Conservation (phyloP, 306 rosid species). For the Prosopis cineraria region DNA sequence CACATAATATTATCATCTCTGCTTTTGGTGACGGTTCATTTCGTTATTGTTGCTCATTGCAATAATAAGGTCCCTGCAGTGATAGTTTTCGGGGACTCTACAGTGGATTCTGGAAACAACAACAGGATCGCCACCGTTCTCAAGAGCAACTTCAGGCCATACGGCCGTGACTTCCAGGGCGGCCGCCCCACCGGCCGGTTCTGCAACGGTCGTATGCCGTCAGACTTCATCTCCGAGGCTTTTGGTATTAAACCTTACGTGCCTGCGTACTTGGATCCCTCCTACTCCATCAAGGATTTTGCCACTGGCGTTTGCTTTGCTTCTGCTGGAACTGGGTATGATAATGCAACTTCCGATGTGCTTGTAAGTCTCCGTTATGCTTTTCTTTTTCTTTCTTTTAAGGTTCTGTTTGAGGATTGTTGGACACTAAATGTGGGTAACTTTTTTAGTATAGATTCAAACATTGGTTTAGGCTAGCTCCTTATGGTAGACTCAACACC, state of each 20-base stretch:
- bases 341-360: slow-evolving; percentile 68
- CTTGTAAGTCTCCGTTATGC: slow-evolving; percentile 48
- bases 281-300: slow-evolving; percentile 63
- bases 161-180: slow-evolving; percentile 79
- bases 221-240: slow-evolving; percentile 75
- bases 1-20: not conserved
- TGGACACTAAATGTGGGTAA: no score
- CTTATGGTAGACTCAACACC: no score
- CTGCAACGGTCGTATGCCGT: slow-evolving; percentile 71
- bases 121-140: slow-evolving; percentile 65
- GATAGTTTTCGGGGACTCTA: slow-evolving; percentile 77
- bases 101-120: slow-evolving; percentile 91
- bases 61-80: slow-evolving; percentile 35
- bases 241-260: slow-evolving; percentile 54
- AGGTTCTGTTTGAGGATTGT: no score
- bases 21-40: not conserved
- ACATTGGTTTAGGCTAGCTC: no score
- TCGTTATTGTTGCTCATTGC: not conserved
- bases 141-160: slow-evolving; percentile 79
- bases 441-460: no score
- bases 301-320: slow-evolving; percentile 87
- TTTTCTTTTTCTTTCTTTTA: no score
- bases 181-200: slow-evolving; percentile 82
- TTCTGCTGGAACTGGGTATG: slow-evolving; percentile 73
- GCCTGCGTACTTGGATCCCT: slow-evolving; percentile 89